Conservation (phyloP, 2,329 filamentous ascomycete genomes). For the Diaporthe humulicola region DNA sequence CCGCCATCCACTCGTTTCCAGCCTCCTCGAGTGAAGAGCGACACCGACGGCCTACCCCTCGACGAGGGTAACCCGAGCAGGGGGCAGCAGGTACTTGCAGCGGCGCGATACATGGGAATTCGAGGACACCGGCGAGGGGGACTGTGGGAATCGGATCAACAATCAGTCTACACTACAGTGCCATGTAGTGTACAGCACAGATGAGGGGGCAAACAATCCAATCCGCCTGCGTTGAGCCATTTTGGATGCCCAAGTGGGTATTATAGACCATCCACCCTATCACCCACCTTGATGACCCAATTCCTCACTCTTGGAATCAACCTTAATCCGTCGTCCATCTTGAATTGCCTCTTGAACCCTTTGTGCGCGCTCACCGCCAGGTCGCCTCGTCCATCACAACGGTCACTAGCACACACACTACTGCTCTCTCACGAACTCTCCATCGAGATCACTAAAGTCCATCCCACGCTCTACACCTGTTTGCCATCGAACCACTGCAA, state of each 20-base stretch:
- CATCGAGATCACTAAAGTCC: slow-evolving; percentile 35
- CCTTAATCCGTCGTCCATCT: slow-evolving; percentile 34
- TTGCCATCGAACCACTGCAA: neutral
- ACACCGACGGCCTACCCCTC: slow-evolving; percentile 37
- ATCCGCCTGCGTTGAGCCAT: slow-evolving; percentile 35
- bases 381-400: slow-evolving; percentile 23
- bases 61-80: slow-evolving; percentile 36
- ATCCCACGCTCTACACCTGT: slow-evolving; percentile 18
- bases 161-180: neutral
- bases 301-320: slow-evolving; percentile 29
- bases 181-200: slow-evolving; percentile 8
- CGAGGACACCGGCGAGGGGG: slow-evolving; percentile 10
- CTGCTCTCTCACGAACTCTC: slow-evolving; percentile 34
- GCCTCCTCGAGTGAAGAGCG: slow-evolving; percentile 40
- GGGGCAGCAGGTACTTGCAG: slow-evolving; percentile 28
- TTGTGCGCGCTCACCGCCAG: slow-evolving; percentile 34
- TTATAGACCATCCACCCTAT: slow-evolving; percentile 36
- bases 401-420: slow-evolving; percentile 29
- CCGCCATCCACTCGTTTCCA: slow-evolving; percentile 42
- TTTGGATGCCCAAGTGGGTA: slow-evolving; percentile 41
- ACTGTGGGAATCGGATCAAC: slow-evolving; percentile 18
- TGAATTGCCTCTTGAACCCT: slow-evolving; percentile 29
- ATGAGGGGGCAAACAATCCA: slow-evolving; percentile 30
- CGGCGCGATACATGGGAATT: slow-evolving; percentile 19
- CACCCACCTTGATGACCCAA: slow-evolving; percentile 18